Evolutionary conservation across 495 filamentous ascomycete species (phyloP), one percentile per base, ranked within the genome.

Genomic region (Tetracladium marchalianum): DNA sequence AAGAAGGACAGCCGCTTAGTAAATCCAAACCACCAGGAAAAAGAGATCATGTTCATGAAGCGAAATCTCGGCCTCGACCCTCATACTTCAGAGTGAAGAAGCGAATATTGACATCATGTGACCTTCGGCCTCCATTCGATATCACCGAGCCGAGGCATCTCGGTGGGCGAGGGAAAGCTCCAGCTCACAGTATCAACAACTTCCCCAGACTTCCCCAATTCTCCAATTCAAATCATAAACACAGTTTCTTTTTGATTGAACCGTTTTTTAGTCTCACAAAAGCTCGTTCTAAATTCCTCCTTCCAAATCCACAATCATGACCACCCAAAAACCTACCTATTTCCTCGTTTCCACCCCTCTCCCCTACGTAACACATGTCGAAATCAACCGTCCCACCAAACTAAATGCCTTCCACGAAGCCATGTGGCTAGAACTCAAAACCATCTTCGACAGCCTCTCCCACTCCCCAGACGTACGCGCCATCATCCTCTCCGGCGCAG

Each of bases 371-470:
- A 87, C 85, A 9, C 87, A 94, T 61, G 88, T 98, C 41, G 84
- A 96, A 62, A 95, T 94, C 68, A 90, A 94, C 70, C 79, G 92
- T 7, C 79, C 90, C 1, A 64, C 78, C 42, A 96, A 95, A 68
- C 68, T 95, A 61, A 98, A 98, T 64, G 81, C 92, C 45, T 97
- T 96, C 65, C 68, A 78, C 50, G 82, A 89, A 65, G 70, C 81
- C 37, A 95, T 96, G 87, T 98, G 90, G 89, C 67, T 81, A 37
- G 86, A 94, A 68, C 64, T 96, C 44, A 70, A 76, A 44, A 54
- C 60, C 8, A 66, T 95, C 60, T 94, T 98, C 70, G 61, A 67
- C 48, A 66, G 72, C 38, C 79, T 97, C 49, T 95, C 87, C 22
- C 50, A 64, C 46, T 80, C 86, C 61, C 70, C 85, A 1, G 66